Evolutionary conservation across 2,329 filamentous ascomycete species (phyloP).

Genomic region (Monilinia vaccinii-corymbosi): DNA sequence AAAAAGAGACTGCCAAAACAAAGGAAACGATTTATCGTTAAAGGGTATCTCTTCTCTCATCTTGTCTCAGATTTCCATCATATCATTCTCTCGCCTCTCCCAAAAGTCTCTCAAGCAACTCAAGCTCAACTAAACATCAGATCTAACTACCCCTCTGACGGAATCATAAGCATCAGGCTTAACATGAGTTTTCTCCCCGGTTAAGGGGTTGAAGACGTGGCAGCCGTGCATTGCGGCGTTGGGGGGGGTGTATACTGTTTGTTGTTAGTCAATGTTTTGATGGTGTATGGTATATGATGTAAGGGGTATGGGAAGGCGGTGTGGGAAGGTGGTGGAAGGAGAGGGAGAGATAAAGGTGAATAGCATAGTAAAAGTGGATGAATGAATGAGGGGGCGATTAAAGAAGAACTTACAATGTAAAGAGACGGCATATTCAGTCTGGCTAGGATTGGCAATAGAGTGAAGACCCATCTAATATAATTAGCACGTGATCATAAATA

Average conservation of each 20-base stretch:
- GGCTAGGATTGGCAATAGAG: slow-evolving; percentile 66
- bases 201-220: slow-evolving; percentile 68
- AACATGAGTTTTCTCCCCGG: slow-evolving; percentile 64
- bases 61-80: too few species aligned
- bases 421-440: slow-evolving; percentile 69
- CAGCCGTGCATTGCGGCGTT: slow-evolving; percentile 80
- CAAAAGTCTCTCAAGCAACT: too few species aligned
- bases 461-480: slow-evolving; percentile 60
- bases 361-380: too few species aligned
- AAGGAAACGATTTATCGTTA: too few species aligned
- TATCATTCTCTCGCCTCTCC: too few species aligned
- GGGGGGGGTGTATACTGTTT: slow-evolving; percentile 71
- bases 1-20: too few species aligned
- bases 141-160: slow-evolving; percentile 21
- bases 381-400: not conserved
- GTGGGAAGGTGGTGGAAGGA: too few species aligned
- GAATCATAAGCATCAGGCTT: slow-evolving; percentile 66
- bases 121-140: too few species aligned
- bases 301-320: too few species aligned
- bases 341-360: not conserved
- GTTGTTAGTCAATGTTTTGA: not conserved
- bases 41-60: too few species aligned
- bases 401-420: slow-evolving; percentile 46
- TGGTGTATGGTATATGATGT: too few species aligned
- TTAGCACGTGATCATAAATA: not conserved